phyloP scores from a whole-genome alignment of 768 basidiomycete genomes.

The Suillus alpinus region DNA sequence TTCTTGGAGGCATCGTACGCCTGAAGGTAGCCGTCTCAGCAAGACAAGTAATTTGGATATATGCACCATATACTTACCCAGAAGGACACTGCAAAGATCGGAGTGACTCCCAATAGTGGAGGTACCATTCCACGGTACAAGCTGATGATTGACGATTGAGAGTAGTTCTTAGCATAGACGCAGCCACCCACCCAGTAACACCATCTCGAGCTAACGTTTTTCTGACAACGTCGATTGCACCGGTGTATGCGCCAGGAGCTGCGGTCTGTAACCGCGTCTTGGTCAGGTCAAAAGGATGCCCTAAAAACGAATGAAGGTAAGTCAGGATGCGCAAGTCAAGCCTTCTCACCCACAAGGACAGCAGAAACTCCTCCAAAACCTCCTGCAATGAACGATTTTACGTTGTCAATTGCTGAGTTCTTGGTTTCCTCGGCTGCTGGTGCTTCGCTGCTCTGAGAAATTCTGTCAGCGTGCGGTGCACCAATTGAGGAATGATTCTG shows the following conservation, averaged over 20 bases:
- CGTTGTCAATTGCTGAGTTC: slow-evolving; percentile 34
- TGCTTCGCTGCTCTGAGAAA: slow-evolving; percentile 24
- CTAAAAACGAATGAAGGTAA: slow-evolving; percentile 36
- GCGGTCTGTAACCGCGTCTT: slow-evolving; percentile 97
- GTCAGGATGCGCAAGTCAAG: background rate
- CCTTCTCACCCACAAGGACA: slow-evolving; percentile 79
- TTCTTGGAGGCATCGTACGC: slow-evolving; percentile 93
- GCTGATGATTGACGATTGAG: slow-evolving; percentile 35
- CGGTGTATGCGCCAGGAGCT: slow-evolving; percentile 80
- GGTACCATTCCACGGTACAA: slow-evolving; percentile 93
- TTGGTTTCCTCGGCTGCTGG: slow-evolving; percentile 18
- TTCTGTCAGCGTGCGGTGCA: slow-evolving; percentile 8
- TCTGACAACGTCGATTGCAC: slow-evolving; percentile 91
- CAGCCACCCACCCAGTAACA: slow-evolving; percentile 64
- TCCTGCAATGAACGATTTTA: slow-evolving; percentile 90
- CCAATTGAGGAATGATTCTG: slow-evolving; percentile 7
- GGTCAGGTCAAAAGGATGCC: slow-evolving; percentile 97
- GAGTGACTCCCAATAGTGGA: slow-evolving; percentile 91
- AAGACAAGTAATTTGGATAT: background rate
- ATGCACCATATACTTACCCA: slow-evolving; percentile 59
- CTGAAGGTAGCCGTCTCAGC: slow-evolving; percentile 37
- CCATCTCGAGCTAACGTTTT: slow-evolving; percentile 92
- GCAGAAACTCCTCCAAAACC: slow-evolving; percentile 88
- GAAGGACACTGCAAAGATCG: slow-evolving; percentile 97
- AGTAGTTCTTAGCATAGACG: slow-evolving; percentile 3